Evolutionary conservation across 1,139 yeast genomes (phyloP).

Genomic region (Magnusiomyces suaveolens): DNA sequence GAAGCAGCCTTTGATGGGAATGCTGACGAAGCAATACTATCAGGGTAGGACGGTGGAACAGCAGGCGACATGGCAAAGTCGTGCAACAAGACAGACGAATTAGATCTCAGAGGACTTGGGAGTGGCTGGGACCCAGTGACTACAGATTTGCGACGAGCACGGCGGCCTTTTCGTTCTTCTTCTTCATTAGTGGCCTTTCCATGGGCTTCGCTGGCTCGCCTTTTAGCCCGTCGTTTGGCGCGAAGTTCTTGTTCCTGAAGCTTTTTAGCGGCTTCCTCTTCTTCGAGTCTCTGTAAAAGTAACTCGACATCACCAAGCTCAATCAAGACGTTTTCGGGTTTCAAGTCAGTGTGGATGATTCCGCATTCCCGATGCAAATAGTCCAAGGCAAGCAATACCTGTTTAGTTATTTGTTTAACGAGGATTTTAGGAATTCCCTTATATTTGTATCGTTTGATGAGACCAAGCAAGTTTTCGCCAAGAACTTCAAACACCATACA

Average conservation of each 20-base stretch:
- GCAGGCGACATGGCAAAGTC: constrained; percentile 22
- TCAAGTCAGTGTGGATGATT: constrained; percentile 82
- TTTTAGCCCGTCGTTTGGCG: constrained; percentile 16
- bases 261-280: constrained; percentile 32
- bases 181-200: constrained; percentile 9
- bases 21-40: constrained; percentile 9
- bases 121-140: constrained; percentile 83
- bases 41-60: constrained; percentile 10
- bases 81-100: constrained; percentile 19
- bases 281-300: constrained; percentile 49
- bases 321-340: constrained; percentile 81
- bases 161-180: constrained; percentile 20
- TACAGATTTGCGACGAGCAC: constrained; percentile 63
- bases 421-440: constrained; percentile 65
- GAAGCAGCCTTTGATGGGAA: constrained; percentile 7
- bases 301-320: constrained; percentile 71
- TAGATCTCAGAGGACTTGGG: constrained; percentile 54
- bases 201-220: constrained; percentile 14
- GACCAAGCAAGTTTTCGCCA: constrained; percentile 69
- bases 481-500: constrained; percentile 87
- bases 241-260: constrained; percentile 18
- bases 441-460: constrained; percentile 55
- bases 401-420: constrained; percentile 75
- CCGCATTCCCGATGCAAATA: constrained; percentile 79
- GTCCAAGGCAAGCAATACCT: constrained; percentile 65